Conservation (phyloP, 495 filamentous ascomycete species). For the Hyaloscypha bicolor region DNA sequence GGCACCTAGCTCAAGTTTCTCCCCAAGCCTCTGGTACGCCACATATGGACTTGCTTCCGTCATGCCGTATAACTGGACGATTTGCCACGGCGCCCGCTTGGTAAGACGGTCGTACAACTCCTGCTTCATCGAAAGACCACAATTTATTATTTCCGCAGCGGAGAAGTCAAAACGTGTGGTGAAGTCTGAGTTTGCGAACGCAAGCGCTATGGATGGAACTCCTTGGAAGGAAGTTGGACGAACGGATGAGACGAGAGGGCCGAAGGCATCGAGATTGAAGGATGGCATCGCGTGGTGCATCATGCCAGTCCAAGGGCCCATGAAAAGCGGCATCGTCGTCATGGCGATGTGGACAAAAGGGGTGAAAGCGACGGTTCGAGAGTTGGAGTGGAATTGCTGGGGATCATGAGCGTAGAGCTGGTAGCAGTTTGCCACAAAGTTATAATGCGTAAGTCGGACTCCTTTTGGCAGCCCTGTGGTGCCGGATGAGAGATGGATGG, state of each 20-base stretch:
- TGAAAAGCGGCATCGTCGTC: slow-evolving; percentile 38
- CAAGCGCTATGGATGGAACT: slow-evolving; percentile 81
- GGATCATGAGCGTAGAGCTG: slow-evolving; percentile 40
- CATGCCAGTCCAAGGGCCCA: slow-evolving; percentile 46
- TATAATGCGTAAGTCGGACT: slow-evolving; percentile 82
- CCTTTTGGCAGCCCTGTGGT: slow-evolving; percentile 92
- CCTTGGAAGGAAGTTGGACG: slow-evolving; percentile 76
- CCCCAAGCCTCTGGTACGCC: slow-evolving; percentile 62
- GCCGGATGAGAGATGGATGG: slow-evolving; percentile 83
- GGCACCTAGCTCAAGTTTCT: slow-evolving; percentile 77
- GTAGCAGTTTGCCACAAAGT: slow-evolving; percentile 71
- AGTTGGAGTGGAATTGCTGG: slow-evolving; percentile 32
- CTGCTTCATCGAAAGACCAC: slow-evolving; percentile 79
- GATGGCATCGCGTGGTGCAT: slow-evolving; percentile 75
- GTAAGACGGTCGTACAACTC: slow-evolving; percentile 80
- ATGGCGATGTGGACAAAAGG: slow-evolving; percentile 43
- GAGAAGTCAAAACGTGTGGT: slow-evolving; percentile 80
- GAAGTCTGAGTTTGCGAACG: slow-evolving; percentile 74
- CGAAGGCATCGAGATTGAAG: slow-evolving; percentile 79
- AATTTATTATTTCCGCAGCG: slow-evolving; percentile 78
- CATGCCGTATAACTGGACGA: slow-evolving; percentile 58
- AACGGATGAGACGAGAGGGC: slow-evolving; percentile 71
- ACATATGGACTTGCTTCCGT: slow-evolving; percentile 55
- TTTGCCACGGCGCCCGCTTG: slow-evolving; percentile 65
- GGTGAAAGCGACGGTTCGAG: slow-evolving; percentile 39